Evolutionary conservation across 352 stramenopile species (phyloP).

Genomic region (Aphanomyces invadans): DNA sequence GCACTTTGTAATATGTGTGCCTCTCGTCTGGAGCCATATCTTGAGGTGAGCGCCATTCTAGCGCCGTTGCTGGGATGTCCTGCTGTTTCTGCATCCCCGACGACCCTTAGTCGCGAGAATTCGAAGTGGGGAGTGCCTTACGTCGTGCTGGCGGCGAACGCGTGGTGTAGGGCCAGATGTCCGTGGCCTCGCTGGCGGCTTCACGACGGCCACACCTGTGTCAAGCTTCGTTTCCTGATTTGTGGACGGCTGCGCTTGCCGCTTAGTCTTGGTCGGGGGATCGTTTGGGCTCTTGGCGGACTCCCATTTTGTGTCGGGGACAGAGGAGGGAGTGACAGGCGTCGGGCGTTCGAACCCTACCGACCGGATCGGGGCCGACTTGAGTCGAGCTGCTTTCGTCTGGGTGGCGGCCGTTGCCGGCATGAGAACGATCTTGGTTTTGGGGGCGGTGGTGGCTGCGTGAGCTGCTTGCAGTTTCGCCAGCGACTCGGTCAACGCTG

Average conservation of each 20-base stretch:
- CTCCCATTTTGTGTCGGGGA: neutral
- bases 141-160: neutral
- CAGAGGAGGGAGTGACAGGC: neutral
- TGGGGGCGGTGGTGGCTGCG: neutral
- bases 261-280: neutral
- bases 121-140: too few relatives aligned
- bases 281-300: neutral
- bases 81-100: neutral
- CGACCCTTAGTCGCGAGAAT: neutral
- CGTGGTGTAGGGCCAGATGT: neutral
- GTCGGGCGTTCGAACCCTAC: neutral
- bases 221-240: neutral
- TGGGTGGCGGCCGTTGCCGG: neutral
- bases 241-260: neutral
- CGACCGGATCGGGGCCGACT: neutral
- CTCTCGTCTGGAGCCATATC: neutral
- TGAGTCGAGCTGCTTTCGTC: constrained; percentile 2
- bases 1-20: neutral
- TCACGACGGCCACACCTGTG: neutral
- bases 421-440: constrained; percentile 11
- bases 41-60: neutral
- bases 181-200: neutral
- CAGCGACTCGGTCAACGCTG: neutral
- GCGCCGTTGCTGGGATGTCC: neutral
- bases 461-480: neutral